Percentiles rank a stretch among this genome's conserved stretches.
Conservation (phyloP, 108 stramenopile genomes). For the Mediolabrus comicus region DNA sequence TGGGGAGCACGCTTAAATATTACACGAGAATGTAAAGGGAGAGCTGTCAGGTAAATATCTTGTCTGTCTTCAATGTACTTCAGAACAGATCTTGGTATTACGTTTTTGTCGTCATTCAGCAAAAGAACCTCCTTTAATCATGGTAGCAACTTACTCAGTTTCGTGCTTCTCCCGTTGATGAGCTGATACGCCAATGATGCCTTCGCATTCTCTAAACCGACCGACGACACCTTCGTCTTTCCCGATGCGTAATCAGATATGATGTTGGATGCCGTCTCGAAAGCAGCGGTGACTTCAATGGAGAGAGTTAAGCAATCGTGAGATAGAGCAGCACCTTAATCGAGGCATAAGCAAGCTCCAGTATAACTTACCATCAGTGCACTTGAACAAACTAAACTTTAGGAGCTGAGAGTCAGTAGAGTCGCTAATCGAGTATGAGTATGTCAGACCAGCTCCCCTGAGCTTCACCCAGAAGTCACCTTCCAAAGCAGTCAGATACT, state of each 20-base stretch:
- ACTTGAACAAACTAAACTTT: conserved; percentile 40
- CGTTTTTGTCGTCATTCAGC: conserved; percentile 32
- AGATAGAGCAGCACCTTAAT: too few species aligned
- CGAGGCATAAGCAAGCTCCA: not conserved
- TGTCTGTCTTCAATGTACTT: conserved; percentile 12
- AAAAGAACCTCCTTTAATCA: not conserved
- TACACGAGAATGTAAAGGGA: not conserved
- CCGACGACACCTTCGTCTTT: conserved; percentile 10
- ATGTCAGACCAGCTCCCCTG: conserved; percentile 47
- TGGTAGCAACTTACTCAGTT: conserved; percentile 29
- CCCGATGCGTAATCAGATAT: conserved; percentile 41
- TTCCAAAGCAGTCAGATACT: conserved; percentile 49
- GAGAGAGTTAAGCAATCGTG: not conserved
- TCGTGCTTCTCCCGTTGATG: conserved; percentile 36
- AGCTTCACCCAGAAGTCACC: conserved; percentile 57
- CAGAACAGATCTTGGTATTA: conserved; percentile 41
- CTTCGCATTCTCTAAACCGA: conserved; percentile 48
- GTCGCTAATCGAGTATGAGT: conserved; percentile 37
- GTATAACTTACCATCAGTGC: conserved; percentile 16
- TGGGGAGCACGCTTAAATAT: not conserved
- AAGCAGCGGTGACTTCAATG: conserved; percentile 22
- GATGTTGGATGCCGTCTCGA: conserved; percentile 42
- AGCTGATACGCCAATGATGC: conserved; percentile 44
- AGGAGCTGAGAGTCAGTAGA: conserved; percentile 34
- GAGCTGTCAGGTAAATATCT: conserved; percentile 9